Percentiles rank a stretch among this genome's conserved stretches.
Conservation (phyloP, 1,284 basidiomycete genomes). For the Chalciporus piperatoides region DNA sequence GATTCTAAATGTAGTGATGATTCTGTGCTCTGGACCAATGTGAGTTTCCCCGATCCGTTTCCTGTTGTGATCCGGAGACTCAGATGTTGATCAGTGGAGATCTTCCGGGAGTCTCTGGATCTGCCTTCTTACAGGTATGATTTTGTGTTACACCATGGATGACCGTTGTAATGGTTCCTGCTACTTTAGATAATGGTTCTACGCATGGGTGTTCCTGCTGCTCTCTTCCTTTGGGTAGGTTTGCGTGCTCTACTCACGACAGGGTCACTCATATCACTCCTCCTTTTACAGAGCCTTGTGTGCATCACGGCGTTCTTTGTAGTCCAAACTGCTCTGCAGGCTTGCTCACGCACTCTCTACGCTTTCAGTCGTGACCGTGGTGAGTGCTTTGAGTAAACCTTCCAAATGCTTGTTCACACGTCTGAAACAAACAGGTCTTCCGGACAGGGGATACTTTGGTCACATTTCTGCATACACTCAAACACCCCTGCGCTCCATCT, state of each 20-base stretch:
- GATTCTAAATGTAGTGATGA: slow-evolving; percentile 77
- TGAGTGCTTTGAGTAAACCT: slow-evolving; percentile 22
- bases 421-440: slow-evolving; percentile 50
- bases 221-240: slow-evolving; percentile 71
- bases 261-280: not conserved
- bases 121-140: slow-evolving; percentile 62
- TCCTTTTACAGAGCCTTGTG: slow-evolving; percentile 50
- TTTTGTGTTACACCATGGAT: not conserved
- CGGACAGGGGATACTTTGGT: slow-evolving; percentile 78
- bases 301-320: slow-evolving; percentile 83
- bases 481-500: slow-evolving; percentile 81
- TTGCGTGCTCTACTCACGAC: slow-evolving; percentile 6
- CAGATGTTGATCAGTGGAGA: slow-evolving; percentile 40
- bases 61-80: not conserved
- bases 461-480: slow-evolving; percentile 59
- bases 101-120: slow-evolving; percentile 59
- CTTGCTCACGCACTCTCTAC: slow-evolving; percentile 81
- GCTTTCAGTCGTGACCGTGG: slow-evolving; percentile 86
- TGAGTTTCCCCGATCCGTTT: slow-evolving; percentile 31
- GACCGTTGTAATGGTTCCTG: not conserved
- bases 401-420: not conserved
- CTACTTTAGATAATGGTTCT: slow-evolving; percentile 59
- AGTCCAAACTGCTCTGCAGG: slow-evolving; percentile 79
- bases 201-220: slow-evolving; percentile 71
- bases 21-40: slow-evolving; percentile 80